Conservation (phyloP, 139 green algal species). For the Coccomyxa sp. region DNA sequence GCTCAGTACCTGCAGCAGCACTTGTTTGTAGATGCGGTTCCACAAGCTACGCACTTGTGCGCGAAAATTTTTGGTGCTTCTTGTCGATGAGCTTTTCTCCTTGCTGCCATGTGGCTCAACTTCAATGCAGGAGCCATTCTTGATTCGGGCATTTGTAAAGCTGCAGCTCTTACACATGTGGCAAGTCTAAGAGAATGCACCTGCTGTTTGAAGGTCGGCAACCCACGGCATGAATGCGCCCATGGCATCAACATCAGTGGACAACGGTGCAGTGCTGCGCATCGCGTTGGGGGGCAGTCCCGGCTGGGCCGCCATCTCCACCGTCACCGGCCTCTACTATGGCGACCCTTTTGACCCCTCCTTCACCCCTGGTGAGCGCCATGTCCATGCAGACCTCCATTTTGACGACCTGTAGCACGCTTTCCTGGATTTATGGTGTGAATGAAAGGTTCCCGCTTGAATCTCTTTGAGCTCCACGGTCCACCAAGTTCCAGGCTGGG, state of each 20-base stretch:
- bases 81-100: background rate
- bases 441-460: background rate
- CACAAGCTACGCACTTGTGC: background rate
- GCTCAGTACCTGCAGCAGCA: background rate
- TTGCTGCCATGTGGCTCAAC: background rate
- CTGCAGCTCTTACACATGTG: too few relatives aligned
- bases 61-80: too few relatives aligned
- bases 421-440: background rate
- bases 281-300: background rate
- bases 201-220: background rate
- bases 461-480: background rate
- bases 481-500: background rate
- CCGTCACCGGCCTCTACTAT: background rate
- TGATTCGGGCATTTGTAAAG: background rate
- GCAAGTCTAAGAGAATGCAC: too few relatives aligned
- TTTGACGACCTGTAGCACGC: background rate
- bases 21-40: background rate
- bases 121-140: background rate
- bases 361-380: background rate
- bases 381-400: background rate
- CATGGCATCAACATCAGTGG: background rate
- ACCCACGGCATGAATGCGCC: background rate
- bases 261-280: background rate
- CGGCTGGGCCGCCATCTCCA: background rate
- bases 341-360: background rate